Percentiles rank a stretch among this genome's conserved stretches.
Conservation (phyloP, 2,329 filamentous ascomycete species). For the Acrocalymma vagum region DNA sequence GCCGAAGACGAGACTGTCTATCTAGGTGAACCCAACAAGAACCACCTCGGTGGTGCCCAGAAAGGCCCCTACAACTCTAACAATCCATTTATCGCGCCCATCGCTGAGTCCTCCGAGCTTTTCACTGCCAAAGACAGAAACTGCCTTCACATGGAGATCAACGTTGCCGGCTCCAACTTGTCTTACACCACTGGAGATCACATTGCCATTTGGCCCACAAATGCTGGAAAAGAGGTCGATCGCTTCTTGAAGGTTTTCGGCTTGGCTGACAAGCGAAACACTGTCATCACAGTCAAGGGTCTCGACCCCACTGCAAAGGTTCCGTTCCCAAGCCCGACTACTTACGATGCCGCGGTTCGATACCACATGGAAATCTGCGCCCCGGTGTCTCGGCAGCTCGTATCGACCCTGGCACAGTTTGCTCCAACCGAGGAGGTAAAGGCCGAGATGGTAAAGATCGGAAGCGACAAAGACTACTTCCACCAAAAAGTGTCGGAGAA, state of each 20-base stretch:
- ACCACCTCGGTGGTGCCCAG: constrained; percentile 84
- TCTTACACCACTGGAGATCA: constrained; percentile 97
- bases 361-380: constrained; percentile 98
- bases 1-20: constrained; percentile 84
- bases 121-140: constrained; percentile 91
- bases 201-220: constrained; percentile 96
- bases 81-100: constrained; percentile 96
- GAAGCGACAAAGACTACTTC: constrained; percentile 95
- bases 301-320: constrained; percentile 96
- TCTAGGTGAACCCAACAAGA: constrained; percentile 94
- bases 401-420: constrained; percentile 87
- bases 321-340: constrained; percentile 95
- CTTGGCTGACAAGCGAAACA: constrained; percentile 77
- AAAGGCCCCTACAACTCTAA: constrained; percentile 95
- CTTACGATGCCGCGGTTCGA: constrained; percentile 89
- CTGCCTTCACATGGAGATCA: constrained; percentile 95
- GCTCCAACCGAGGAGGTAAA: constrained; percentile 85
- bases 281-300: constrained; percentile 87
- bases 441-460: constrained; percentile 86
- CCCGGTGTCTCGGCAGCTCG: constrained; percentile 94
- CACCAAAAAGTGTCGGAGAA: constrained; percentile 81
- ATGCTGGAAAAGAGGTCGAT: constrained; percentile 90
- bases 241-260: constrained; percentile 83
- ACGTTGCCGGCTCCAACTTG: constrained; percentile 87
- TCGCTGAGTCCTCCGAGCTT: constrained; percentile 87